Evolutionary conservation across 2,329 filamentous ascomycete genomes (phyloP).

Genomic region (Colletotrichum spaethianum): DNA sequence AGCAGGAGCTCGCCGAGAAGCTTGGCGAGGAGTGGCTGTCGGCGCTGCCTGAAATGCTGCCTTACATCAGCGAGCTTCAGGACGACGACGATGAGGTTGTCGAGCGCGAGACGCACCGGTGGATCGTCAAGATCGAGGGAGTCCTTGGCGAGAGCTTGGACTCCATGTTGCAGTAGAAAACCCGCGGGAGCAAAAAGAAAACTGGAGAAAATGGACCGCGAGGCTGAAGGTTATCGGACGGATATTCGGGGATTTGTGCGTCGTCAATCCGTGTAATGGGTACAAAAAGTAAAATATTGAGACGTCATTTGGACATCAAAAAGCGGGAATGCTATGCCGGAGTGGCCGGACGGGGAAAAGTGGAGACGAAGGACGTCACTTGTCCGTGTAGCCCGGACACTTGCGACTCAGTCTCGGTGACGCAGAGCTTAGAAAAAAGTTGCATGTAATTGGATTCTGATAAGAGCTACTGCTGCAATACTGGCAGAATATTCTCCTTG

Average conservation of each 20-base stretch:
- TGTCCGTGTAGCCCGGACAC: background rate
- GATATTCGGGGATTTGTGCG: background rate
- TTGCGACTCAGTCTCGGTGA: constrained; percentile 6
- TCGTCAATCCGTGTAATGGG: background rate
- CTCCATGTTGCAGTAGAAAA: constrained; percentile 87
- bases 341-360: constrained; percentile 10
- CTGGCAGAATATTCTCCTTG: background rate
- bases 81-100: constrained; percentile 97
- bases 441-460: background rate
- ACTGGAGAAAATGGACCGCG: background rate
- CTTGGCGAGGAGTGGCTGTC: constrained; percentile 95
- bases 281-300: background rate
- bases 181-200: background rate
- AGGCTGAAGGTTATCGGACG: background rate
- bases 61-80: constrained; percentile 94
- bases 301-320: constrained; percentile 26
- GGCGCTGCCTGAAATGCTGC: constrained; percentile 94
- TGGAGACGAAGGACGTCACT: constrained; percentile 17
- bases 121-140: constrained; percentile 92
- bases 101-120: constrained; percentile 88
- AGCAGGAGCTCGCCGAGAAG: constrained; percentile 83
- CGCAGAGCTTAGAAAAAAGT: constrained; percentile 12
- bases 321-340: constrained; percentile 9
- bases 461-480: background rate
- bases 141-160: constrained; percentile 92